Conservation (phyloP, 2,329 filamentous ascomycete genomes). For the Conoideocrella luteorostrata region DNA sequence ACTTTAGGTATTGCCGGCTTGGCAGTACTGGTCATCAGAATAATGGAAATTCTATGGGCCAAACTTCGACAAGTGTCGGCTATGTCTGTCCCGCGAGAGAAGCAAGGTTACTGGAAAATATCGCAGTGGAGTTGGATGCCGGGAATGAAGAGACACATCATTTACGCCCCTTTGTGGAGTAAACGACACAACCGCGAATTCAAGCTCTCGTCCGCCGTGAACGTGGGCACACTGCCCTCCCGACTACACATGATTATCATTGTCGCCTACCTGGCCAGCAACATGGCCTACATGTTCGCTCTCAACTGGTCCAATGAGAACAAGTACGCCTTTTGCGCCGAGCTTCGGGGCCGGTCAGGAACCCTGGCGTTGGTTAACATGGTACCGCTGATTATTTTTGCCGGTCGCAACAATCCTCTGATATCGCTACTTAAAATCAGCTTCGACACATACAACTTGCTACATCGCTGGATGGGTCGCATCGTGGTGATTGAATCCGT, state of each 20-base stretch:
- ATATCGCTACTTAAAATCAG: slow-evolving; percentile 77
- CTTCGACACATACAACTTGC: slow-evolving; percentile 89
- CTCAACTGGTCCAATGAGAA: slow-evolving; percentile 55
- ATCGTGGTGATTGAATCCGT: slow-evolving; percentile 63
- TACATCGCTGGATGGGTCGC: slow-evolving; percentile 68
- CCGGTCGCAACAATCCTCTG: slow-evolving; percentile 87
- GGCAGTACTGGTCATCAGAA: slow-evolving; percentile 45
- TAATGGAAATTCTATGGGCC: slow-evolving; percentile 47
- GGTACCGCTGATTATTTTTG: slow-evolving; percentile 83
- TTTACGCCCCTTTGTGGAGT: slow-evolving; percentile 54
- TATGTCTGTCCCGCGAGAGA: slow-evolving; percentile 45
- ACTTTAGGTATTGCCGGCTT: slow-evolving; percentile 51
- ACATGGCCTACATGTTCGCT: slow-evolving; percentile 55
- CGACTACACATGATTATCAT: slow-evolving; percentile 56
- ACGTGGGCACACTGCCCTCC: slow-evolving; percentile 58
- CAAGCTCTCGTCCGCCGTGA: slow-evolving; percentile 52
- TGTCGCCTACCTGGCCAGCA: slow-evolving; percentile 51
- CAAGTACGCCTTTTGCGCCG: slow-evolving; percentile 62
- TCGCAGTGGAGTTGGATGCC: slow-evolving; percentile 57
- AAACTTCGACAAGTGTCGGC: slow-evolving; percentile 53
- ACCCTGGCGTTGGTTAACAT: slow-evolving; percentile 83
- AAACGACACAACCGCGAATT: slow-evolving; percentile 65
- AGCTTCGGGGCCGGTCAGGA: slow-evolving; percentile 80
- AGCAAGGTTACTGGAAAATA: slow-evolving; percentile 53
- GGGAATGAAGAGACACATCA: slow-evolving; percentile 53